Base-by-base conservation (phyloP, 768 basidiomycete genomes). In the Suillus spraguei region DNA sequence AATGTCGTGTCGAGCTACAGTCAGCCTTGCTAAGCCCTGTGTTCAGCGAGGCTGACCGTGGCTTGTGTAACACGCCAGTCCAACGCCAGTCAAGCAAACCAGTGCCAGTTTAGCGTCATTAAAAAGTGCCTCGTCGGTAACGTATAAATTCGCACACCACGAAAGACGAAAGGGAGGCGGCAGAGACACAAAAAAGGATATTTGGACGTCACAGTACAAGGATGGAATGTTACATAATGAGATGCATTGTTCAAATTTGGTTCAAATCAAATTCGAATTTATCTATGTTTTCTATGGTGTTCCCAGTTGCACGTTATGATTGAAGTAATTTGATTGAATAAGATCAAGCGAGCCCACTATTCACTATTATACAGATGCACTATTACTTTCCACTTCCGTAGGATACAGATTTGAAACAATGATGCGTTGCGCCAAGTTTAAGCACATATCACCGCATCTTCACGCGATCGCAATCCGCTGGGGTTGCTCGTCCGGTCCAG, bases 381-480 rank as follows among this genome's bases (percentile, higher is more conserved):
- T 28, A 28, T 28, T 28, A 28, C 28, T 28, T 28, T 28, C 28
- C 28, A 28, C 28, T 28, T 4, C 4, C 28, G 28, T 4, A 28
- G 28, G 28, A 28, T 28, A 28, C 28, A 28, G 28, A 28, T 28
- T 35, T 47, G 46, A 47, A 13, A 22, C 13, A 14, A 24, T 47
- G 3, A 47, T 24, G 3, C 2, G 22, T 47, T 22, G 13, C 22
- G 10, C 13, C 46, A 47, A 22, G 13, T 22, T n/a, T 10, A 10
- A 10, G 36, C 36, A 36, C 9, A 46, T 22, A 33, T 16, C 44
- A 22, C n/a, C 10, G n/a, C 44, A 4, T 47, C 46, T 24, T 47
- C 46, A 47, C 22, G 46, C 46, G 32, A 85, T 65, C 1, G 11
- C 46, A 47, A 47, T 14, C 46, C 11, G 46, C 22, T 47, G 46